Base-by-base conservation (phyloP, 2,329 filamentous ascomycete genomes). In the Podosphaera fusca region DNA sequence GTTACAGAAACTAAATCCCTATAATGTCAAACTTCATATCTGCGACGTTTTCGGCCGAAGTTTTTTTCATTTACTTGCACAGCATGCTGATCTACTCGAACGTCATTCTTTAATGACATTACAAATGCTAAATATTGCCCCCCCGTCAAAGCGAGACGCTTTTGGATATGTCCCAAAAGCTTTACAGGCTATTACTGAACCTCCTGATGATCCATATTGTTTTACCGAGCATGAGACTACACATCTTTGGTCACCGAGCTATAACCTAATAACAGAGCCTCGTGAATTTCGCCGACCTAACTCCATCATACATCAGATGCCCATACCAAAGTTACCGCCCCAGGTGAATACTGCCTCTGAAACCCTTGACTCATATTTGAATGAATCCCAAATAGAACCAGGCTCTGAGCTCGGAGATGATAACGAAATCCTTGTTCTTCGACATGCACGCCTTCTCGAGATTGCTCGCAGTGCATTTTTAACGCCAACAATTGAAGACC, bases 41-140 rank as follows among this genome's bases (percentile, higher is more conserved):
- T 58, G 55, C 30, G 60, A 61, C 53, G 6, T 59, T 29, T 58
- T 61, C 54, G 59, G 60, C 8, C 53, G 59, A 45, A 54, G 36
- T 21, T 58, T 59, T 31, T 56, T 59, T 35, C 58, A 59, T 42
- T 42, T 57, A 5, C 33, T 59, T 3, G 54, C 47, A 4, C 36
- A 53, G 21, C 53, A 52, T 9, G 55, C 55, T 51, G 55, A 56
- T 36, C 34, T 42, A 21, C 55, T 47, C 10, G 31, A 56, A 49
- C 42, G 12, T 12, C 10, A 56, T 50, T 56, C 55, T 29, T 45
- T 56, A 21, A 29, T 49, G n/a, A 56, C 55, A 7, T 36, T 56
- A n/a, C 55, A 56, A n/a, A 36, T 56, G 33, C 55, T 56, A 30
- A 56, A 56, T 14, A 47, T 56, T 29, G 34, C 38, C 5, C 45